Conservation (phyloP, 1,284 basidiomycete genomes). For the Phenoliferia sp. region DNA sequence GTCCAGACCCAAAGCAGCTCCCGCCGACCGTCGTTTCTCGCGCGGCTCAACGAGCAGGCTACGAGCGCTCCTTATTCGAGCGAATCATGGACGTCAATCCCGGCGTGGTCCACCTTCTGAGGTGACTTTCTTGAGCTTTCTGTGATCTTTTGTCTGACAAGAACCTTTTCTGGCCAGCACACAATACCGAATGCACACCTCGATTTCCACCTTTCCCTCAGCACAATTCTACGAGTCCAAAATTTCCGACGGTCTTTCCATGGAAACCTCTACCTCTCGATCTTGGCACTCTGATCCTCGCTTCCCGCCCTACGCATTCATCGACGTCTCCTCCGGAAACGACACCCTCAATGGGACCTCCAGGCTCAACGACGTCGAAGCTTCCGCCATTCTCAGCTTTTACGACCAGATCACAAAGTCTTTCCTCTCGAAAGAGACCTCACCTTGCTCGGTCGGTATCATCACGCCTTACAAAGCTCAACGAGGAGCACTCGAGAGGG, state of each 20-base stretch:
- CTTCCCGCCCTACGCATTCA: background rate
- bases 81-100: background rate
- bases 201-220: background rate
- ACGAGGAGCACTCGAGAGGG: background rate
- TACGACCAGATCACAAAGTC: background rate
- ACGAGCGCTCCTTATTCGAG: background rate
- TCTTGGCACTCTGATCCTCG: background rate
- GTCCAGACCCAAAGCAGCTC: background rate
- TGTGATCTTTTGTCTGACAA: background rate
- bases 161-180: background rate
- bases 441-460: background rate
- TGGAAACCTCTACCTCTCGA: background rate
- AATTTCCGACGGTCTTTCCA: background rate
- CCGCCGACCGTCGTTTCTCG: background rate
- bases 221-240: background rate
- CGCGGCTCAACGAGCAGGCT: background rate
- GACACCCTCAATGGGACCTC: background rate
- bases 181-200: background rate
- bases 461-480: background rate
- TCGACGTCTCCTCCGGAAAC: background rate
- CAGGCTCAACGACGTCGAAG: background rate
- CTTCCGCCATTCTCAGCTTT: background rate
- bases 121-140: background rate
- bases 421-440: background rate
- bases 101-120: background rate